Base-by-base conservation (phyloP, 2,329 filamentous ascomycete species). In the Fusarium sp. region DNA sequence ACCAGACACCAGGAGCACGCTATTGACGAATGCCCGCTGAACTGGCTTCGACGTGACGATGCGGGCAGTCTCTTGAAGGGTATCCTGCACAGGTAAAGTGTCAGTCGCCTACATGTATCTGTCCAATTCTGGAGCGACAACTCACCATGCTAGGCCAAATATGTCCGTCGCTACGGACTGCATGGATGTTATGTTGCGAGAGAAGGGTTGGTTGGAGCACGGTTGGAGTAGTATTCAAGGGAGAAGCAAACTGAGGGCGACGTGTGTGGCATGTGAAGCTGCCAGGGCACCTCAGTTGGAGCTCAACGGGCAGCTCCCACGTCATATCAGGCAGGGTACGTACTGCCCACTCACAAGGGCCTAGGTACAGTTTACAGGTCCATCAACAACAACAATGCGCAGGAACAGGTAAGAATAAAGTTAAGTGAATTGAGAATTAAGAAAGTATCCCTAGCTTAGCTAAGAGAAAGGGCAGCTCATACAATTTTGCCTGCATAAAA, bases 41-140 rank as follows among this genome's bases (percentile, higher is more conserved):
- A 84, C 82, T 8, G 81, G 78, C 68, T 83, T 83, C 61, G 86
- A 87, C 38, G 85, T 86, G 16, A 81, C 78, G 27, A 78, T 78
- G 63, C 79, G 77, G 29, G 73, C 75, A 10, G 78, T 77, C 59
- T 81, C 78, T 63, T 77, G 74, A 23, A 81, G 58, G n/a, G 76
- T 74, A 56, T 81, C 79, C 79, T 81, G 59, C 13, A 9, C 34
- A 50, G 31, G 18, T 20, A 50, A 33, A 49, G 18, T 51, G 42
- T 69, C 25, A 69, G 66, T 50, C n/a, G 31, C 36, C 34, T n/a
- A 38, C 29, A 25, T 29, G 27, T 14, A 2, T 18, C 14, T 16
- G 5, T 27, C 14, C 8, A 38, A 58, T 4, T 33, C 20, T n/a
- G 31, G 10, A 23, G 44, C 27, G 10, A 31, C 27, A 34, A 54